Evolutionary conservation across 768 basidiomycete genomes (phyloP).

Genomic region (Rhizopogon salebrosus): DNA sequence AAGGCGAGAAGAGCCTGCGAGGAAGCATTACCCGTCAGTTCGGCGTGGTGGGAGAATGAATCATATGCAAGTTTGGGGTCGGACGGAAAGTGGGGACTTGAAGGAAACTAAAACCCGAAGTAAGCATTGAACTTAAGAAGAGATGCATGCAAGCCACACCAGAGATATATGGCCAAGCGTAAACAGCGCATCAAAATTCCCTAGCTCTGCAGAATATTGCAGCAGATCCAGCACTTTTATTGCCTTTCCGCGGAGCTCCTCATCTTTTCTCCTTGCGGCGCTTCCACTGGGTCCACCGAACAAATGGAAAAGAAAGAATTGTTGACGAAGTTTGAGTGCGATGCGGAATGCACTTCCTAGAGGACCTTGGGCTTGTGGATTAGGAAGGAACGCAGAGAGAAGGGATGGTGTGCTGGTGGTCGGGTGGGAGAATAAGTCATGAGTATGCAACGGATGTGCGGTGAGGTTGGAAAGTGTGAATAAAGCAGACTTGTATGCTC

Average conservation of each 20-base stretch:
- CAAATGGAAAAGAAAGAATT: conserved; percentile 45
- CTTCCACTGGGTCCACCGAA: conserved; percentile 35
- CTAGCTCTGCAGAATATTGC: conserved; percentile 76
- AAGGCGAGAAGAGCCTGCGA: conserved; percentile 86
- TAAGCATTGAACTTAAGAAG: not conserved
- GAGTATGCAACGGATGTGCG: conserved; percentile 50
- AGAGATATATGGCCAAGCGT: conserved; percentile 62
- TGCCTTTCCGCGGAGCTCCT: conserved; percentile 64
- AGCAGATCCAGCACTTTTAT: conserved; percentile 80
- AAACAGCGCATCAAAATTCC: conserved; percentile 69
- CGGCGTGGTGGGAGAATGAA: conserved; percentile 60
- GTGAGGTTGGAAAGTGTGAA: conserved; percentile 61
- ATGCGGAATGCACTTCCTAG: conserved; percentile 68
- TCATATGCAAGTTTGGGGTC: conserved; percentile 61
- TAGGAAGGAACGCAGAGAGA: conserved; percentile 63
- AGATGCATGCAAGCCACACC: conserved; percentile 35
- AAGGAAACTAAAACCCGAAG: conserved; percentile 52
- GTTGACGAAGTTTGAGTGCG: conserved; percentile 57
- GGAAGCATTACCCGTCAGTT: conserved; percentile 73
- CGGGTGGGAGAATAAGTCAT: conserved; percentile 37
- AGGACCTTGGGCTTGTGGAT: conserved; percentile 72
- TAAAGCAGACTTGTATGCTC: conserved; percentile 74
- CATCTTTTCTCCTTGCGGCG: conserved; percentile 49
- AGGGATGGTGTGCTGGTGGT: conserved; percentile 44
- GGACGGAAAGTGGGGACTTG: conserved; percentile 56